A percentile compares a stretch with the other conserved stretches of the same genome.
These are phyloP conservation scores for Sarcodon aspratus DNA, from an alignment of 768 basidiomycete species.

Conservation along the genomic window DNA sequence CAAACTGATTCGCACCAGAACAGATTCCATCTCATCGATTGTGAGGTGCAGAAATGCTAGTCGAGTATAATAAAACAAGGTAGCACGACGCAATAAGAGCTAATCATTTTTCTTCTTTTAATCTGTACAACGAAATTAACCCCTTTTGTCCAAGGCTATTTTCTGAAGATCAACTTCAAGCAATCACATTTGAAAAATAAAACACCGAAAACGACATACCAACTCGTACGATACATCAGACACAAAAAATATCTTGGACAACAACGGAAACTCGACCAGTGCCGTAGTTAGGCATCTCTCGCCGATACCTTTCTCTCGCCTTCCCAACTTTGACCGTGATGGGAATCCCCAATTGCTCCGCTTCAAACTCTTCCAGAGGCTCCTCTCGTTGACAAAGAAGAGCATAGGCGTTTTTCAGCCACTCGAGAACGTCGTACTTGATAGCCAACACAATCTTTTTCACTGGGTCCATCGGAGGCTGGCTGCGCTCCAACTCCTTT, in stretches of 20 bases:
- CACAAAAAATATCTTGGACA: neutral
- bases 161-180: neutral
- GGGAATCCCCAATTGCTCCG: constrained; percentile 21
- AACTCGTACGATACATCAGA: neutral
- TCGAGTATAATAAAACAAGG: too few relatives aligned
- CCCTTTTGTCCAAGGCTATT: too few relatives aligned
- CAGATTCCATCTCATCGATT: too few relatives aligned
- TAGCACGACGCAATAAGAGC: too few relatives aligned
- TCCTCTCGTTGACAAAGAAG: constrained; percentile 22
- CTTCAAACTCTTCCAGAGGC: constrained; percentile 22
- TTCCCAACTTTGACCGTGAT: constrained; percentile 14
- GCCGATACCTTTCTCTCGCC: constrained; percentile 11
- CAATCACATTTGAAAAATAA: neutral
- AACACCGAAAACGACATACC: neutral
- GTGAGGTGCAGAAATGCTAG: too few relatives aligned
- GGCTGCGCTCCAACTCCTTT: constrained; percentile 6
- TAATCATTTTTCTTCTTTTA: too few relatives aligned
- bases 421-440: constrained; percentile 24
- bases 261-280: neutral
- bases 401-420: constrained; percentile 27
- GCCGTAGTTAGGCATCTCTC: neutral
- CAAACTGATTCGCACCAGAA: too few relatives aligned
- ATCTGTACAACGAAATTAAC: too few relatives aligned
- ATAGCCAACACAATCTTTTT: constrained; percentile 26
- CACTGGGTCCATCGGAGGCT: constrained; percentile 17